phyloP scores from a whole-genome alignment of 352 stramenopile genomes.

The Phytopythium ostracodes region DNA sequence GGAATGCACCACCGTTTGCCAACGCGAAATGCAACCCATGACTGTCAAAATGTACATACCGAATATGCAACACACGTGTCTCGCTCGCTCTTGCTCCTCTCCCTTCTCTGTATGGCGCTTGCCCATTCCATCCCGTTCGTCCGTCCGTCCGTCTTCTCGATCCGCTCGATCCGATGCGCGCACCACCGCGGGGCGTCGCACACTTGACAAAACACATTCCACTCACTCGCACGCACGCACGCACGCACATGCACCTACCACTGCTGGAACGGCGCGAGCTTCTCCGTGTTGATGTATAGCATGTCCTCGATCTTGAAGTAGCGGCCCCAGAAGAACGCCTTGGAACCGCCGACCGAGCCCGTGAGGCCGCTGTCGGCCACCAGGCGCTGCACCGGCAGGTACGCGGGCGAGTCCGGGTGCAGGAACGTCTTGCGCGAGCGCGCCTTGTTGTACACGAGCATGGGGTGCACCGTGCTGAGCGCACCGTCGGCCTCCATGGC shows the following conservation, averaged over 20 bases:
- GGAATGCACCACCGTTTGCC: constrained; percentile 2
- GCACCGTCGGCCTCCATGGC: constrained; percentile 56
- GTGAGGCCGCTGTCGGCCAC: constrained; percentile 51
- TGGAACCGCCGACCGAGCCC: constrained; percentile 67
- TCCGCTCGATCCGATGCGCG: not conserved
- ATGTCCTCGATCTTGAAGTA: constrained; percentile 82
- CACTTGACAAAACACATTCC: not conserved
- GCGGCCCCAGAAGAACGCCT: constrained; percentile 86
- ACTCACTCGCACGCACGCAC: no score
- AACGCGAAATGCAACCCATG: not conserved
- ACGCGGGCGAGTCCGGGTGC: constrained; percentile 77
- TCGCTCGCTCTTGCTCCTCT: not conserved
- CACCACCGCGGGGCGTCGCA: not conserved
- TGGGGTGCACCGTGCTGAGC: constrained; percentile 69
- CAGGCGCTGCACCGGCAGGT: constrained; percentile 57
- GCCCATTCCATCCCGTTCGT: constrained; percentile 2
- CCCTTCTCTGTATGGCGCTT: not conserved
- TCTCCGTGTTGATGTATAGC: constrained; percentile 84
- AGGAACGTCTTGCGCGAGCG: constrained; percentile 85
- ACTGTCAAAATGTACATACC: constrained; percentile 3
- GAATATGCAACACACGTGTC: not conserved
- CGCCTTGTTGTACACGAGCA: constrained; percentile 89
- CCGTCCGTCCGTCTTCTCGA: not conserved
- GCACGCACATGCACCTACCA: constrained; percentile 37
- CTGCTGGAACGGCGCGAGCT: constrained; percentile 72